Evolutionary conservation across 352 stramenopile genomes (phyloP).

Genomic region (Pythium aristosporum): DNA sequence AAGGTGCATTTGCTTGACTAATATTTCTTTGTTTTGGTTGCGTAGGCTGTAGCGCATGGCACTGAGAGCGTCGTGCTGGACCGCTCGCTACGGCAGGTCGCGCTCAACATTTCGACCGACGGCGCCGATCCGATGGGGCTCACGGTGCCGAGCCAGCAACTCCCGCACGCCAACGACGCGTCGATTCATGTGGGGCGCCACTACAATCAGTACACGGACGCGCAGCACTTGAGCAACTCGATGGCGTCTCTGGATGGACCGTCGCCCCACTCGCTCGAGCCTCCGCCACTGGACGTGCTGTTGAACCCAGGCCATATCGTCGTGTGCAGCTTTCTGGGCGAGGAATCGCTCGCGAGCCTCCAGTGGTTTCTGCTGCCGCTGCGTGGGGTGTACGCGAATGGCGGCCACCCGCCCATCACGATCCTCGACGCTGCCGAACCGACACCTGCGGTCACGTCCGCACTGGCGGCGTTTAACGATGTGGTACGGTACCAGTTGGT

Average conservation of each 20-base stretch:
- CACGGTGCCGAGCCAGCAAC: background rate
- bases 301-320: constrained; percentile 71
- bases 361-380: constrained; percentile 79
- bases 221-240: constrained; percentile 25
- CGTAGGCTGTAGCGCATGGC: constrained; percentile 28
- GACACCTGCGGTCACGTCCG: constrained; percentile 43
- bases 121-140: constrained; percentile 12
- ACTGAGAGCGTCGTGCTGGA: constrained; percentile 59
- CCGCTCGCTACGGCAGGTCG: constrained; percentile 55
- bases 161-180: constrained; percentile 30
- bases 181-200: constrained; percentile 22
- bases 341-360: constrained; percentile 70
- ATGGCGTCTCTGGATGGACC: constrained; percentile 25
- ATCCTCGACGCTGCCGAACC: constrained; percentile 74
- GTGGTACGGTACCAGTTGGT: constrained; percentile 57
- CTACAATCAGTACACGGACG: constrained; percentile 23
- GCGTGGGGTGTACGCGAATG: constrained; percentile 42
- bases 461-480: constrained; percentile 54
- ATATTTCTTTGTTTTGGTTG: background rate
- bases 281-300: constrained; percentile 59
- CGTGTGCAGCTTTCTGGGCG: constrained; percentile 82
- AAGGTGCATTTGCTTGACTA: background rate
- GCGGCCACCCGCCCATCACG: constrained; percentile 66
- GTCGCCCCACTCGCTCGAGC: constrained; percentile 29
- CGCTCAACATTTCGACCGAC: constrained; percentile 33